phyloP scores from a whole-genome alignment of 164 flowering plant species.

The Pachysandra terminalis region DNA sequence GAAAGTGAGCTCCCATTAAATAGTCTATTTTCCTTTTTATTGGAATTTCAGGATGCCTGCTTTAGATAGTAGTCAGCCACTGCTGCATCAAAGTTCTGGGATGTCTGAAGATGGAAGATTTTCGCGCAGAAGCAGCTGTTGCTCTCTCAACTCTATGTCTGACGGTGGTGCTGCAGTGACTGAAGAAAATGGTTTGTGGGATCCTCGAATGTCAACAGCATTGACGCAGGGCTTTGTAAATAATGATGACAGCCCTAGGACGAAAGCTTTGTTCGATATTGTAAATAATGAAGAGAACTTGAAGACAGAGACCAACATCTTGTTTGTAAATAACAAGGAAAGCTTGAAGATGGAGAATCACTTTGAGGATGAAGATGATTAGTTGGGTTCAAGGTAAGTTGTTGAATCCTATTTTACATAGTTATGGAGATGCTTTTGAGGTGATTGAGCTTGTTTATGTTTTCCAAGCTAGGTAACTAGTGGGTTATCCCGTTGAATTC shows the following conservation, averaged over 20 bases:
- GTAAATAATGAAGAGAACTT: constrained; percentile 52
- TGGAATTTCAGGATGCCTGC: constrained; percentile 29
- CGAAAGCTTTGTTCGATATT: constrained; percentile 32
- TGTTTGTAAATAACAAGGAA: constrained; percentile 52
- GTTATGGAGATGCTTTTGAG: not conserved
- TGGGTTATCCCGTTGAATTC: not conserved
- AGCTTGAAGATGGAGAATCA: constrained; percentile 40
- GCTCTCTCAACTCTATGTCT: constrained; percentile 27
- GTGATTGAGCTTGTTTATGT: not conserved
- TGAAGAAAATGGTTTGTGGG: constrained; percentile 32
- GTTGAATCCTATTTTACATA: not conserved
- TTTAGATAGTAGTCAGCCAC: constrained; percentile 9
- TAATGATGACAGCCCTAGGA: constrained; percentile 22
- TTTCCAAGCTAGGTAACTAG: not conserved
- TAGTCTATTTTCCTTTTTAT: not conserved
- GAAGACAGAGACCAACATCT: constrained; percentile 35
- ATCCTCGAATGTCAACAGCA: constrained; percentile 24
- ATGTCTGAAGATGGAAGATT: constrained; percentile 38
- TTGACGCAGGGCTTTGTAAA: constrained; percentile 46
- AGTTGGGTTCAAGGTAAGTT: constrained; percentile 45
- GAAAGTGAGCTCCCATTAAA: constrained; percentile 16
- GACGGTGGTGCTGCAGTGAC: constrained; percentile 27
- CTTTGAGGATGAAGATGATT: constrained; percentile 34
- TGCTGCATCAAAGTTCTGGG: constrained; percentile 37
- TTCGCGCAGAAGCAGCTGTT: constrained; percentile 32